Evolutionary conservation across 2,329 filamentous ascomycete genomes (phyloP), one percentile per base, ranked within the genome.

Genomic region (Tolypocladium album): DNA sequence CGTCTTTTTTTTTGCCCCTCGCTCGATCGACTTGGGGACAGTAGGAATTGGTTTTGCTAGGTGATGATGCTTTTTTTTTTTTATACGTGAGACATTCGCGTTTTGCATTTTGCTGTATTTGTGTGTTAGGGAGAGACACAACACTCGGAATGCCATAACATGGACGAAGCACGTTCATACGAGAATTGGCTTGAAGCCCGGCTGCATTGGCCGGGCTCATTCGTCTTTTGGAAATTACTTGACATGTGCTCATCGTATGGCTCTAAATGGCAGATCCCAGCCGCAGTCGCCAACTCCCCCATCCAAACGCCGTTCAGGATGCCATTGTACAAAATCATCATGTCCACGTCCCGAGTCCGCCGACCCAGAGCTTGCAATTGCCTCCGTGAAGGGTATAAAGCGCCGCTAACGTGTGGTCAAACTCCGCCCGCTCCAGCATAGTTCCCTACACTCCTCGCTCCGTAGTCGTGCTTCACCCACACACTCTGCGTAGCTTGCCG

Each of bases 241-340:
- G 31, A 55, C 34, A 38, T 34, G 12, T 38, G 31, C 50, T n/a
- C n/a, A 36, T 38, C 31, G 31, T 17, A 38, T 20, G 31, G 50
- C 27, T 8, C 31, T 38, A 55, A 22, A 55, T 53, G 31, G 50
- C 17, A 36, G 50, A 50, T 36, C 31, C 31, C 50, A 34, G 50
- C 27, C 61, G 67, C 65, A 58, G 47, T 43, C 55, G 42, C 55
- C 42, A 61, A 58, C 34, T 58, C 55, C 43, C 58, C 61, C 58
- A 38, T 42, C 58, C 50, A 64, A 64, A 64, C 63, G 61, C 62
- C 62, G 50, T 60, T 34, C 47, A 63, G 53, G n/a, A 61, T 63
- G 58, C 59, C 40, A 27, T 57, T 45, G 56, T 47, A 59, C 55
- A 60, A 60, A 24, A 60, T 53, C 40, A 55, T n/a, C 17, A 31